These are phyloP conservation scores for Colletotrichum sp. DNA, from an alignment of 2,329 filamentous ascomycete species.

Conservation along the genomic window DNA sequence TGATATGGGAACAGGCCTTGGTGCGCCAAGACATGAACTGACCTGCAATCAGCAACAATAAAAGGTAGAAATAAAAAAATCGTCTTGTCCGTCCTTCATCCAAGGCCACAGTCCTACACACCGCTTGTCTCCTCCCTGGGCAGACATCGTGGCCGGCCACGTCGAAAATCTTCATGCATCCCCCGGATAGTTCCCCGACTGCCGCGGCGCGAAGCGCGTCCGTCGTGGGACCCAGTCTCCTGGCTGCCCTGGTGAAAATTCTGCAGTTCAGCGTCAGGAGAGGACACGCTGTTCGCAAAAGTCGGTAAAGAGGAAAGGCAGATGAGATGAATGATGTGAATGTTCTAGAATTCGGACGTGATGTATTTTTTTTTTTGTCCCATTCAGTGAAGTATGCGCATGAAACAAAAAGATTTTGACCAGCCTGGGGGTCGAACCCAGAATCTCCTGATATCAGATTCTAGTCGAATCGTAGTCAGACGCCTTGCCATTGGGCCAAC, in stretches of 20 bases:
- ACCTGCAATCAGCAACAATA: too few species aligned
- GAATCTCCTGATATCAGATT: slow-evolving; percentile 18
- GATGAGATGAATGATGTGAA: not conserved
- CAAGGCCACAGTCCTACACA: not conserved
- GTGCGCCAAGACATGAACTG: too few species aligned
- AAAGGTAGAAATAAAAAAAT: too few species aligned
- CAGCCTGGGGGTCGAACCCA: slow-evolving; percentile 22
- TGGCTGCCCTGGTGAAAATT: not conserved
- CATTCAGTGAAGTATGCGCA: not conserved
- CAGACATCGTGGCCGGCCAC: not conserved
- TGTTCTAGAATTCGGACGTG: not conserved
- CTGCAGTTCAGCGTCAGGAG: not conserved
- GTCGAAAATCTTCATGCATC: not conserved
- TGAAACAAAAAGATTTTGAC: not conserved
- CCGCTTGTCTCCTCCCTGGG: not conserved
- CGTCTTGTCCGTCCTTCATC: not conserved
- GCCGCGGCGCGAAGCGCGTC: not conserved
- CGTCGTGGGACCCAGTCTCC: not conserved
- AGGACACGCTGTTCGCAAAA: not conserved
- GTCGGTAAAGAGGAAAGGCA: not conserved
- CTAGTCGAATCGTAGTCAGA: slow-evolving; percentile 37
- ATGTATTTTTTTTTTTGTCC: not conserved
- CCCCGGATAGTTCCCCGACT: not conserved
- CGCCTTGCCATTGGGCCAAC: slow-evolving; percentile 42
- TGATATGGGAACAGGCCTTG: too few species aligned